phyloP scores from a whole-genome alignment of 345 rosid species.

The Melaleuca quinquenervia region DNA sequence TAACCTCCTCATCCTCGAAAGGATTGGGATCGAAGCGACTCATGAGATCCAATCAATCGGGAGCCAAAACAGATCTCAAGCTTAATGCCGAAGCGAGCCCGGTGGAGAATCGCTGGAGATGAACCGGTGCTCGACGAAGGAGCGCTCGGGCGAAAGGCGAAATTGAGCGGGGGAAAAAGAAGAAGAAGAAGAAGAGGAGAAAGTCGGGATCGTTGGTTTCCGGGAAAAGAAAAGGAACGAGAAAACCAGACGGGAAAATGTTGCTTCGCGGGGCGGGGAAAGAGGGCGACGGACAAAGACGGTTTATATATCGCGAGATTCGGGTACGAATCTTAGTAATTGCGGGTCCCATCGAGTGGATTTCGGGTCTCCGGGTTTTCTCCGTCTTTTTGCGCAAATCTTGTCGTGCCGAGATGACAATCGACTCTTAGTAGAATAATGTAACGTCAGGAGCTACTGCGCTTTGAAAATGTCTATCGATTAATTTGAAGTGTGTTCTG shows the following conservation, averaged over 20 bases:
- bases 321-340: background rate
- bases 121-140: background rate
- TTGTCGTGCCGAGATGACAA: background rate
- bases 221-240: background rate
- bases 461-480: background rate
- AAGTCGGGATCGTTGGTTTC: background rate
- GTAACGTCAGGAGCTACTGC: rapidly evolving
- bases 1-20: constrained; percentile 78
- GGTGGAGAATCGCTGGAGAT: background rate
- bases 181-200: background rate
- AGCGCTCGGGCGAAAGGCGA: background rate
- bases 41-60: constrained; percentile 31
- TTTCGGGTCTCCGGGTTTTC: background rate
- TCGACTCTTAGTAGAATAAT: background rate
- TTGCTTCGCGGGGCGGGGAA: background rate
- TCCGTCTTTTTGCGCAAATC: too few species aligned
- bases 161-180: background rate
- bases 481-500: background rate
- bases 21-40: constrained; percentile 65
- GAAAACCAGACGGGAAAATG: background rate
- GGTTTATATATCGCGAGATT: background rate
- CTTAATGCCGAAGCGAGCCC: background rate
- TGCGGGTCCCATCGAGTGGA: background rate
- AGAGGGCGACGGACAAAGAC: background rate
- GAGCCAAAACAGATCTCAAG: constrained; percentile 6